Evolutionary conservation across 805 yeast genomes (phyloP), one percentile per base, ranked within the genome.

Genomic region (Myxozyma lipomycoides): DNA sequence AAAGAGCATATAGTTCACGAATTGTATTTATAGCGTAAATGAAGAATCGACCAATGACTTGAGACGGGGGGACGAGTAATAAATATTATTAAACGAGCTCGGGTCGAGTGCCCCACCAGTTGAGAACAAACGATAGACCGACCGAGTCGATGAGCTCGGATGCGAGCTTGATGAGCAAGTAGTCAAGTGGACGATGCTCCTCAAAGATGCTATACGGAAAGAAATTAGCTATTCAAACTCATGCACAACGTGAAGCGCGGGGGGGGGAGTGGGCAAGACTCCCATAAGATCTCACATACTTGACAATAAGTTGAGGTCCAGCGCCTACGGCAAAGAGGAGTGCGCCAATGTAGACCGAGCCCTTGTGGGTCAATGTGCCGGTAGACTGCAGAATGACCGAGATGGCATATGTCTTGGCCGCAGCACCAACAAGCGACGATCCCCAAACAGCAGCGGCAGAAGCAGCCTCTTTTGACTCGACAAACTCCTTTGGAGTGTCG

Each of bases 401-500:
- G 43, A 69, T 65, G n/a, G 71, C 73, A 56, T 72, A 71, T 9
- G 75, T 61, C 64, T 70, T 74, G 26, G 68, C 59, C 7, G 64
- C 68, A n/a, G 73, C 62, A 24, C 68, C 58, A 24, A 61, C 62
- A 37, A 68, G 40, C 18, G 73, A 65, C 32, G 72, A 55, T 22
- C 64, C 64, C 60, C 64, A 63, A 38, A 67, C 58, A 23, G 67
- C 62, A 18, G 63, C 61, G 23, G 73, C 73, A 23, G 69, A 59
- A 43, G 69, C 63, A 28, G 70, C 69, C 61, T 71, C 73, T 53
- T 62, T 53, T 49, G 67, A 57, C 65, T 67, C 61, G 42, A 64
- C 40, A 46, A 67, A 64, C 52, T 70, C 69, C 64, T 68, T 67
- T 43, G 67, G 66, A 44, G 64, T 62, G 47, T 64, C 62, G 21